These are phyloP conservation scores for Aeschynomene evenia DNA, from an alignment of 306 rosid genomes.

Conservation along the genomic window DNA sequence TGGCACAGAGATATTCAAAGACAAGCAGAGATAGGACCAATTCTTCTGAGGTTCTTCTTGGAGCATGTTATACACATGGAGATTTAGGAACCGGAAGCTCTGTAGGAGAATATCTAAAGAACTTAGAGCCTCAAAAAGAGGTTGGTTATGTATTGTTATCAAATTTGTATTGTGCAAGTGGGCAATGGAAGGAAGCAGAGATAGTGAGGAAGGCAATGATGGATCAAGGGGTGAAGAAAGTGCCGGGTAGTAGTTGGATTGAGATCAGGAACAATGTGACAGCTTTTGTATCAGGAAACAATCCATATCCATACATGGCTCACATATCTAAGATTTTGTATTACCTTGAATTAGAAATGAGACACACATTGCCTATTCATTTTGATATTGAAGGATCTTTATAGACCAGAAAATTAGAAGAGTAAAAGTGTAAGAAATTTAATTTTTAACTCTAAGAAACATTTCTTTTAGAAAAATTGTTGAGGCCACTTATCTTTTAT, in stretches of 20 bases:
- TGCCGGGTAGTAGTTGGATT: conserved; percentile 88
- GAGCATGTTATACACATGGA: conserved; percentile 59
- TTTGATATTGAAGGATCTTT: conserved; percentile 31
- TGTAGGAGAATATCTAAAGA: conserved; percentile 53
- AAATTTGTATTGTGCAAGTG: conserved; percentile 65
- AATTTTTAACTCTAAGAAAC: no score
- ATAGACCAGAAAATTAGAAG: conserved; percentile 9
- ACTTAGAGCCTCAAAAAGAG: conserved; percentile 56
- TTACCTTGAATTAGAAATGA: conserved; percentile 64
- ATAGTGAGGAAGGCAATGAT: conserved; percentile 60
- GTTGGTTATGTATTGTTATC: conserved; percentile 63
- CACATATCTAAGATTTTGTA: conserved; percentile 37
- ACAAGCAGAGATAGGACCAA: conserved; percentile 28
- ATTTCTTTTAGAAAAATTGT: no score
- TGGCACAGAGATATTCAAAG: conserved; percentile 46
- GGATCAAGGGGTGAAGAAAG: conserved; percentile 74
- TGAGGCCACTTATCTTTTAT: no score
- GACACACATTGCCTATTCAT: conserved; percentile 41
- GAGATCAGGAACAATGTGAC: conserved; percentile 59
- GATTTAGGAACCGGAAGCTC: conserved; percentile 44
- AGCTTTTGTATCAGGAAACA: conserved; percentile 68
- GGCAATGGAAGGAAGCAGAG: conserved; percentile 87
- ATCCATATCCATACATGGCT: conserved; percentile 39
- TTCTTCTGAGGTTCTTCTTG: conserved; percentile 58
- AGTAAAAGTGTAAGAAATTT: no score